phyloP scores from a whole-genome alignment of 768 basidiomycete species.

The Termitomyces titanicus region DNA sequence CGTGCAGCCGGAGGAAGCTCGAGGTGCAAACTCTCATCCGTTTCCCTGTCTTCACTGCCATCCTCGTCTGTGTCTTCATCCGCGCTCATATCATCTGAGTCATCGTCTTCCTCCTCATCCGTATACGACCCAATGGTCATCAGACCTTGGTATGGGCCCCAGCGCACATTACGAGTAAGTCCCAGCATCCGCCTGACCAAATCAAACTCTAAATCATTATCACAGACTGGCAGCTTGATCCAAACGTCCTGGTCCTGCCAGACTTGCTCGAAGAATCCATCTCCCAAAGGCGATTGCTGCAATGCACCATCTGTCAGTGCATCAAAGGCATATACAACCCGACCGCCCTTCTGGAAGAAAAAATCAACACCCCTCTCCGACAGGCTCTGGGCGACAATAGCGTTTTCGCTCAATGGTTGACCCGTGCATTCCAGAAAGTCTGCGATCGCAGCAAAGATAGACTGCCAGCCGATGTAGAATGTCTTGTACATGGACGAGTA shows the following conservation, averaged over 20 bases:
- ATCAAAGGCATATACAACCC: conserved; percentile 24
- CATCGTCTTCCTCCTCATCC: not conserved
- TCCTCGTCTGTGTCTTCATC: not conserved
- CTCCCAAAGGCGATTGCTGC: conserved; percentile 24
- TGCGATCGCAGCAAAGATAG: conserved; percentile 18
- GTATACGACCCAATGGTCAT: not conserved
- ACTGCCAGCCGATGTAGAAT: conserved; percentile 25
- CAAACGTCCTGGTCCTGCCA: conserved; percentile 19
- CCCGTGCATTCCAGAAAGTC: conserved; percentile 11
- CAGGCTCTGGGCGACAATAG: not conserved
- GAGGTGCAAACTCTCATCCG: not conserved
- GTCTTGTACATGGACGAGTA: conserved; percentile 13
- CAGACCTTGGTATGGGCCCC: conserved; percentile 9
- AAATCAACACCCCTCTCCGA: not conserved
- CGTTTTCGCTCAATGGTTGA: not conserved
- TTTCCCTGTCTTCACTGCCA: not conserved
- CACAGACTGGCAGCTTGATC: conserved; percentile 14
- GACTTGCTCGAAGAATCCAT: conserved; percentile 16
- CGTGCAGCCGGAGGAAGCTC: not conserved
- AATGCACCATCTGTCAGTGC: conserved; percentile 21
- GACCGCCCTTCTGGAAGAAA: conserved; percentile 24
- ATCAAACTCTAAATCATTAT: conserved; percentile 27
- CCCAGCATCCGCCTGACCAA: conserved; percentile 24
- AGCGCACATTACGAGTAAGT: conserved; percentile 15
- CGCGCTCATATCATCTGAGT: not conserved